Percentiles rank a stretch among this genome's conserved stretches.
These are phyloP conservation scores for Rhodofomes roseus DNA, from an alignment of 1,284 basidiomycete species.

Conservation along the genomic window DNA sequence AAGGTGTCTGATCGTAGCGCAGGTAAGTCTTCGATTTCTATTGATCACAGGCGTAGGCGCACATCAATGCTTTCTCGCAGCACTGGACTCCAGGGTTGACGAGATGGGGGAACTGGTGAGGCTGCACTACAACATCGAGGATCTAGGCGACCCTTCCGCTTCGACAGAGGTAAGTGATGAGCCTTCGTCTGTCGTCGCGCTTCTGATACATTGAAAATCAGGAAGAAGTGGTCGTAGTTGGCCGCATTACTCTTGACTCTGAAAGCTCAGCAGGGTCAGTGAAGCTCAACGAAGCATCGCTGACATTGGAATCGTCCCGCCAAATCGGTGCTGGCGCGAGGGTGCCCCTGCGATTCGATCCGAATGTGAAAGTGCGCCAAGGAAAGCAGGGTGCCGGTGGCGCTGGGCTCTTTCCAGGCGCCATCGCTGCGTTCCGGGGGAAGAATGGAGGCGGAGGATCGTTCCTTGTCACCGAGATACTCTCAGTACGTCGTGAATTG, in stretches of 20 bases:
- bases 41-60: too few species aligned
- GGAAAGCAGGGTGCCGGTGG: conserved; percentile 62
- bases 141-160: conserved; percentile 75
- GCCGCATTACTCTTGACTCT: conserved; percentile 75
- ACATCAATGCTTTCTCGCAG: conserved; percentile 38
- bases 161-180: conserved; percentile 62
- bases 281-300: conserved; percentile 72
- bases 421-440: conserved; percentile 85
- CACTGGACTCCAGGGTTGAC: conserved; percentile 82
- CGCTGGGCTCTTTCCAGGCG: conserved; percentile 85
- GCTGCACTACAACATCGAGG: conserved; percentile 64
- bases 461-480: conserved; percentile 82
- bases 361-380: conserved; percentile 64
- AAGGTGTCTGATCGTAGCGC: conserved; percentile 80
- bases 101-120: conserved; percentile 73
- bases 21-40: conserved; percentile 54
- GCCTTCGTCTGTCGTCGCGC: not conserved
- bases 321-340: conserved; percentile 72
- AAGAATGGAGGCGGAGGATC: conserved; percentile 87
- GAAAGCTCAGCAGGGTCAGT: conserved; percentile 48
- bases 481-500: conserved; percentile 52
- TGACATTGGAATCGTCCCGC: conserved; percentile 81
- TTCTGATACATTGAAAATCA: conserved; percentile 24
- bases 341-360: conserved; percentile 69
- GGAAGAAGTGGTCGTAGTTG: conserved; percentile 77